These are phyloP conservation scores for Zhuliangozyma parablackwelliae DNA, from an alignment of 1,139 yeast species.

Conservation along the genomic window DNA sequence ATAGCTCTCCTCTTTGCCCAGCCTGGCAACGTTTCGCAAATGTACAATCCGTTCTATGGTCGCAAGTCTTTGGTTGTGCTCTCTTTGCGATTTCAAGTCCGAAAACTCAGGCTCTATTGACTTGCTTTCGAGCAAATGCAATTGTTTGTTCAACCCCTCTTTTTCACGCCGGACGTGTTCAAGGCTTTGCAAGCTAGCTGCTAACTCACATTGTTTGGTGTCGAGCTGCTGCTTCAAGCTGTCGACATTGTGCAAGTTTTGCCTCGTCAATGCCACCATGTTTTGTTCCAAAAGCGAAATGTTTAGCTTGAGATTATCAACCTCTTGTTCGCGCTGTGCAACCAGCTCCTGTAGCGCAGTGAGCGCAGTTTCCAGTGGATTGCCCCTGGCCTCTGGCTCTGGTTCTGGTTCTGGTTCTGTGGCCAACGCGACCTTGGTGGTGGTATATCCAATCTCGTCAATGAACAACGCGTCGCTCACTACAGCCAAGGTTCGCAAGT, in stretches of 20 bases:
- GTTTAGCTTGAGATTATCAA: slow-evolving; percentile 38
- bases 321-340: slow-evolving; percentile 28
- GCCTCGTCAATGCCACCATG: slow-evolving; percentile 28
- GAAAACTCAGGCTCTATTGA: slow-evolving; percentile 2
- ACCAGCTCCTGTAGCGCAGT: not conserved
- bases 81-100: slow-evolving; percentile 28
- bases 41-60: slow-evolving; percentile 35
- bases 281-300: slow-evolving; percentile 39
- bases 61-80: slow-evolving; percentile 23
- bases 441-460: too few relatives aligned
- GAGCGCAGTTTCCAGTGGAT: too few relatives aligned
- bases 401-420: too few relatives aligned
- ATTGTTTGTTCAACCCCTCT: slow-evolving; percentile 15
- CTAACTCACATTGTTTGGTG: slow-evolving; percentile 12
- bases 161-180: slow-evolving; percentile 15
- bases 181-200: slow-evolving; percentile 6
- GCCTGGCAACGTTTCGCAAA: slow-evolving; percentile 22
- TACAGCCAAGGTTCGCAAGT: too few relatives aligned
- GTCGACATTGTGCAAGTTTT: slow-evolving; percentile 14
- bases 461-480: too few relatives aligned
- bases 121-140: slow-evolving; percentile 12
- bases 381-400: too few relatives aligned
- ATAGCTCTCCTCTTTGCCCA: not conserved
- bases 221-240: slow-evolving; percentile 20
- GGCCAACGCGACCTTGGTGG: too few relatives aligned